These are phyloP conservation scores for Penicillium paxilli DNA, from an alignment of 495 filamentous ascomycete genomes.

Conservation along the genomic window DNA sequence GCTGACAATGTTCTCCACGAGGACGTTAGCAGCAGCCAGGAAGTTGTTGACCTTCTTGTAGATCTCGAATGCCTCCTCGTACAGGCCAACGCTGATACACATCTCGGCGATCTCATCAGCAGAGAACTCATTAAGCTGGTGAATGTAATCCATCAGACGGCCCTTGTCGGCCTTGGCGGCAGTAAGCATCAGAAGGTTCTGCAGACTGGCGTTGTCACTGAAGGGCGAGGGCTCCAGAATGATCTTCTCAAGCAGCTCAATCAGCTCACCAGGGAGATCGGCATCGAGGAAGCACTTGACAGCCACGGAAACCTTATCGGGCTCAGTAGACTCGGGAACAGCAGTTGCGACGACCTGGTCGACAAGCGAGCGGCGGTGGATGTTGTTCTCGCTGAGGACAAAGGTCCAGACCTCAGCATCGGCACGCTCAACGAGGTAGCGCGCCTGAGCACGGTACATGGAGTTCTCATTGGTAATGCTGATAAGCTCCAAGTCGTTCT, in stretches of 20 bases:
- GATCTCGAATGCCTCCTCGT: constrained; percentile 97
- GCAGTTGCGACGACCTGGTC: constrained; percentile 97
- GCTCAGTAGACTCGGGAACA: constrained; percentile 90
- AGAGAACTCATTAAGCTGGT: constrained; percentile 83
- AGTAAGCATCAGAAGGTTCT: constrained; percentile 96
- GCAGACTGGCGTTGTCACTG: constrained; percentile 93
- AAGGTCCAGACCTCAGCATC: constrained; percentile 93
- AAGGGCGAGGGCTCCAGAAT: constrained; percentile 96
- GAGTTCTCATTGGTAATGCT: constrained; percentile 98
- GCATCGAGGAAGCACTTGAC: constrained; percentile 88
- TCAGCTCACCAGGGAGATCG: constrained; percentile 90
- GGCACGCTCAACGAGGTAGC: constrained; percentile 88
- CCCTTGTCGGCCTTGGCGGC: constrained; percentile 95
- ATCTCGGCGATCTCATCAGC: constrained; percentile 89
- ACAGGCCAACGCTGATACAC: constrained; percentile 91
- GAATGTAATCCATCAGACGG: constrained; percentile 95
- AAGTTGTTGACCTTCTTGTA: constrained; percentile 97
- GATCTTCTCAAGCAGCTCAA: constrained; percentile 98
- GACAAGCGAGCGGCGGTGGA: constrained; percentile 87
- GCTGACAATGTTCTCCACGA: constrained; percentile 96
- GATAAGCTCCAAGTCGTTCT: constrained; percentile 96
- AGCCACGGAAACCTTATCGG: constrained; percentile 91
- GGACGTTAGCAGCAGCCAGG: constrained; percentile 80
- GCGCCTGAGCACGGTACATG: constrained; percentile 96
- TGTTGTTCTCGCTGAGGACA: constrained; percentile 91